Evolutionary conservation across 495 filamentous ascomycete genomes (phyloP).

Genomic region (Hypomontagnella submonticulosa): DNA sequence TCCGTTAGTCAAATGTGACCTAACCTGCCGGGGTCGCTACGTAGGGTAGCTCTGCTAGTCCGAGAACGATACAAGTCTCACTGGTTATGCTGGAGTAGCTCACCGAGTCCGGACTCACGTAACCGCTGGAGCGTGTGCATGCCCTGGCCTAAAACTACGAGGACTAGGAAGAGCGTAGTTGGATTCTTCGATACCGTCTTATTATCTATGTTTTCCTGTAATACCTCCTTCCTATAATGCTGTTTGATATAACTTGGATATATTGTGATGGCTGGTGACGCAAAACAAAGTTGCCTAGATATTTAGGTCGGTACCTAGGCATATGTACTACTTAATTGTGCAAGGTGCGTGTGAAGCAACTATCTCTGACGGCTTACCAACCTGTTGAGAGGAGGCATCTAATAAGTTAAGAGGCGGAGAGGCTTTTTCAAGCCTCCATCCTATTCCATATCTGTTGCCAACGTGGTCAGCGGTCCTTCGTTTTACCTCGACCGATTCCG

Average conservation of each 20-base stretch:
- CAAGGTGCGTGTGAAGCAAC: no score
- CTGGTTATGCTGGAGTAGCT: constrained; percentile 8
- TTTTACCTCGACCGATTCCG: constrained; percentile 5
- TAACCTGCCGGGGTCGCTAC: constrained; percentile 14
- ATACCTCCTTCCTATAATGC: background rate
- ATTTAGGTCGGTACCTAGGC: no score
- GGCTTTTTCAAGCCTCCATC: constrained; percentile 8
- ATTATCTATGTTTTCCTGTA: background rate
- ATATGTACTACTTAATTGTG: no score
- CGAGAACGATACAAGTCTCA: constrained; percentile 7
- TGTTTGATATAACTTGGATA: background rate
- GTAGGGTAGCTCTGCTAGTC: background rate
- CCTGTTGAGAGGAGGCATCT: constrained; percentile 7
- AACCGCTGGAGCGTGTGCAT: no score
- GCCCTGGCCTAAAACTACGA: no score
- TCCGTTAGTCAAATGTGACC: constrained; percentile 30
- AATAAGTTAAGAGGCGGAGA: constrained; percentile 6
- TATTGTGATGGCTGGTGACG: background rate
- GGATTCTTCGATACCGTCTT: background rate
- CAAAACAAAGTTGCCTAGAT: no score
- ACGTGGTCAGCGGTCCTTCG: constrained; percentile 22
- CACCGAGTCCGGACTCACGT: constrained; percentile 31
- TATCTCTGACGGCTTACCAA: background rate
- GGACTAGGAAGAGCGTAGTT: background rate
- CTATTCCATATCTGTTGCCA: constrained; percentile 7